Evolutionary conservation across 2,329 filamentous ascomycete genomes (phyloP), one percentile per base, ranked within the genome.

Genomic region (Neophaeococcomyces mojaviensis): DNA sequence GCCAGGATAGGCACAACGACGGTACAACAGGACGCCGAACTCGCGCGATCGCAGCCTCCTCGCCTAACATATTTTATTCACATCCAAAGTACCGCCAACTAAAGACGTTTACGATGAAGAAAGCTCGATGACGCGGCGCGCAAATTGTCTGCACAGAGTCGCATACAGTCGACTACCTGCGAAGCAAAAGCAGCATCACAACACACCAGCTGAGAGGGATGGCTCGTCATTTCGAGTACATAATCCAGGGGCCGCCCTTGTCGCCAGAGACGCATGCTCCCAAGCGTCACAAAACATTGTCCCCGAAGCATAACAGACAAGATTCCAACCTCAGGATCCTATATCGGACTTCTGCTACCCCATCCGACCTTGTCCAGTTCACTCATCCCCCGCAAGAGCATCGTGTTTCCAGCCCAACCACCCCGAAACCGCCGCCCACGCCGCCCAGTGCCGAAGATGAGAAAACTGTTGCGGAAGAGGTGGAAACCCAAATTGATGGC

Each of bases 341-440:
- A 15, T 57, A 57, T 47, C 49, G 50, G 20, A 51, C 47, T 19
- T 53, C 53, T 13, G 48, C 48, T 7, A 48, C 51, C 37, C 39
- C 35, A n/a, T 28, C 31, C 26, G 42, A 47, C 19, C 44, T 41
- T 19, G 26, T 30, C 24, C 32, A 39, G 10, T 12, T 22, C 15
- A 39, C 45, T 16, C 28, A 48, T 20, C 24, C 44, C n/a, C 40
- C 39, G 19, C 20, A 40, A 20, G 24, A 26, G 3, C 33, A 26
- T 53, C 15, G 44, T 44, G n/a, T 49, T 39, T 15, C 39, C 44
- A 34, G 33, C 18, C 51, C 50, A 15, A 53, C 48, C 1, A 53
- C 55, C 9, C 55, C 55, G 20, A 34, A 49, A 19, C 46, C 55
- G 15, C 55, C 55, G 24, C 55, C 55, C 15, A 57, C 55, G 19